Percentiles rank a stretch among this genome's conserved stretches.
Evolutionary conservation across 2,329 filamentous ascomycete genomes (phyloP).

Genomic region (Byssothecium circinans): DNA sequence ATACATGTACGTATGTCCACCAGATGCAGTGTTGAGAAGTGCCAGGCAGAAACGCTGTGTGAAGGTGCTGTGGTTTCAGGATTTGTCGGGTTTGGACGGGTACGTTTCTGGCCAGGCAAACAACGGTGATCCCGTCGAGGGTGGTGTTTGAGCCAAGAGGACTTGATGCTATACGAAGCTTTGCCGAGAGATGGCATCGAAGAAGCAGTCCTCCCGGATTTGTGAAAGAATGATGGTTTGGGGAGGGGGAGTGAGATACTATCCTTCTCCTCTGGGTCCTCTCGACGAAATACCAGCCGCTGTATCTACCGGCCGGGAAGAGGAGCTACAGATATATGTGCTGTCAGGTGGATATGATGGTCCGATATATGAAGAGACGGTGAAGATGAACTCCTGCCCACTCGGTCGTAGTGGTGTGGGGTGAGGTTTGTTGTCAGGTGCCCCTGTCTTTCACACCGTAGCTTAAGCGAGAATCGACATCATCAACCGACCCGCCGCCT

Average conservation of each 20-base stretch:
- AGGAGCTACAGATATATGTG: too few relatives aligned
- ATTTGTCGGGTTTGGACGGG: not conserved
- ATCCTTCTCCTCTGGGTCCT: too few relatives aligned
- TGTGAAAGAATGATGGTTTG: too few relatives aligned
- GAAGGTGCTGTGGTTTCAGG: not conserved
- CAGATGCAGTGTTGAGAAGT: not conserved
- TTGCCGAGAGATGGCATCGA: too few relatives aligned
- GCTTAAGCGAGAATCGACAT: conserved; percentile 16
- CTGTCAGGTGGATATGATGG: too few relatives aligned
- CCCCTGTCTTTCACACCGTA: conserved; percentile 20
- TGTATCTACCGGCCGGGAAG: too few relatives aligned
- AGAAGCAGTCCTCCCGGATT: too few relatives aligned
- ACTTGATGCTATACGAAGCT: too few relatives aligned
- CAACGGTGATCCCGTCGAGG: not conserved
- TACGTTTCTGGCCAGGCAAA: too few relatives aligned
- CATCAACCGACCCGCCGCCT: too few relatives aligned
- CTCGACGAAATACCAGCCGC: too few relatives aligned
- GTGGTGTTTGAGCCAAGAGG: not conserved
- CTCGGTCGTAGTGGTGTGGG: not conserved
- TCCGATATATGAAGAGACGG: not conserved
- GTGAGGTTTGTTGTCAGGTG: conserved; percentile 6
- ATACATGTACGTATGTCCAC: not conserved
- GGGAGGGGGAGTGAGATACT: too few relatives aligned
- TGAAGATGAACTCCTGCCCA: not conserved
- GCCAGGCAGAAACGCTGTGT: not conserved